Percentiles rank a stretch among this genome's conserved stretches.
phyloP scores from a whole-genome alignment of 2,329 filamentous ascomycete species.

The Lachnellula arida region DNA sequence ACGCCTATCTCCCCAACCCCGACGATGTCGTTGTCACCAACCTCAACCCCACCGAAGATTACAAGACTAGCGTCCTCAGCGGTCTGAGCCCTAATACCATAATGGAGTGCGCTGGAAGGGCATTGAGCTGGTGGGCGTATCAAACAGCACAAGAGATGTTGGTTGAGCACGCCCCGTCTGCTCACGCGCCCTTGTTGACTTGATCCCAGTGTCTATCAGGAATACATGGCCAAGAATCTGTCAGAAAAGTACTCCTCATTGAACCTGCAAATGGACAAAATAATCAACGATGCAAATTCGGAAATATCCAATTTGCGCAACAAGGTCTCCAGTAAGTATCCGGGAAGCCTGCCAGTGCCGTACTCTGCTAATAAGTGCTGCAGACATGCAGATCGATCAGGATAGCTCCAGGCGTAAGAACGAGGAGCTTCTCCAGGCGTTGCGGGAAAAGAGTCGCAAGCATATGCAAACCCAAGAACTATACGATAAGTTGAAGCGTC shows the following conservation, averaged over 20 bases:
- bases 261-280: constrained; percentile 63
- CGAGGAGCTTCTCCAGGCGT: constrained; percentile 61
- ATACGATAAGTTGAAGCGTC: constrained; percentile 56
- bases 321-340: constrained; percentile 54
- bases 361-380: constrained; percentile 6
- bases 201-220: constrained; percentile 63
- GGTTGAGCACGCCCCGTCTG: constrained; percentile 20
- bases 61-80: constrained; percentile 81
- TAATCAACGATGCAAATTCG: constrained; percentile 69
- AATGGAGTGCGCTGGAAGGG: constrained; percentile 80
- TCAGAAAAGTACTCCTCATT: constrained; percentile 66
- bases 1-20: constrained; percentile 59
- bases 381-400: constrained; percentile 57
- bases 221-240: constrained; percentile 65
- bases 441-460: constrained; percentile 66
- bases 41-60: constrained; percentile 78
- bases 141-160: constrained; percentile 82
- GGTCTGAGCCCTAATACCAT: constrained; percentile 76
- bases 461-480: constrained; percentile 63
- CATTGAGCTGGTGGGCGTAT: constrained; percentile 80
- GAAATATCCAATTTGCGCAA: constrained; percentile 64
- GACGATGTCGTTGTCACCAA: constrained; percentile 71
- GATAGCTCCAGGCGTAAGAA: constrained; percentile 64
- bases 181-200: constrained; percentile 24
- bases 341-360: not conserved